Evolutionary conservation across 129 eudicot species (phyloP).

Genomic region (Chrysanthemum seticuspe): DNA sequence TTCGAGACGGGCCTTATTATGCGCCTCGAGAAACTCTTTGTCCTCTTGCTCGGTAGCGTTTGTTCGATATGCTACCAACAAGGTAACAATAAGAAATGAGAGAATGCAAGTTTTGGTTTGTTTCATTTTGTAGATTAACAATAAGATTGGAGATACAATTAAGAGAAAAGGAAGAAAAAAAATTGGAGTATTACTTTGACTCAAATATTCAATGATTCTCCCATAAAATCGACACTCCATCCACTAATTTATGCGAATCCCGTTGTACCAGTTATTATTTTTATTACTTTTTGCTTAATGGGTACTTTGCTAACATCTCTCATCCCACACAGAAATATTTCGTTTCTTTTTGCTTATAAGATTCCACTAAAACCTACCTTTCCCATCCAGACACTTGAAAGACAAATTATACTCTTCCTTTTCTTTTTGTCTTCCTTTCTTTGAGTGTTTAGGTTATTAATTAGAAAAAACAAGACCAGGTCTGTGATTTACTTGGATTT

Average conservation of each 20-base stretch:
- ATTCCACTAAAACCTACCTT: too few relatives aligned
- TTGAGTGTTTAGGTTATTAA: too few relatives aligned
- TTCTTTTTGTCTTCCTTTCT: too few relatives aligned
- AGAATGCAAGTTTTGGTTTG: conserved; percentile 14
- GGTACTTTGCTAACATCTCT: too few relatives aligned
- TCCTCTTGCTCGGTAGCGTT: conserved; percentile 17
- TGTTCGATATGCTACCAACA: conserved; percentile 1
- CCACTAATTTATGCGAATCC: conserved; percentile 23
- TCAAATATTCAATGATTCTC: conserved; percentile 1
- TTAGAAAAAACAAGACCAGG: too few relatives aligned
- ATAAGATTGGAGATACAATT: conserved; percentile 6
- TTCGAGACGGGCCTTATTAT: conserved; percentile 40
- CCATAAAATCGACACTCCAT: conserved; percentile 28
- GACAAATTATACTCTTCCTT: too few relatives aligned
- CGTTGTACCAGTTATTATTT: not conserved
- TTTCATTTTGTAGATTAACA: conserved; percentile 26
- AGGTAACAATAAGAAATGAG: conserved; percentile 5
- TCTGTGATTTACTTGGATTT: too few relatives aligned
- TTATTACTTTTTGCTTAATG: too few relatives aligned
- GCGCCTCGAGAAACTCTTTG: conserved; percentile 37
- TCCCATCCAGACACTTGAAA: too few relatives aligned
- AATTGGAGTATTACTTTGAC: not conserved
- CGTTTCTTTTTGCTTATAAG: too few relatives aligned
- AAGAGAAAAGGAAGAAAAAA: not conserved
- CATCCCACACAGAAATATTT: too few relatives aligned